phyloP scores from a whole-genome alignment of 148 eudicot genomes.

The Arctostaphylos glauca region DNA sequence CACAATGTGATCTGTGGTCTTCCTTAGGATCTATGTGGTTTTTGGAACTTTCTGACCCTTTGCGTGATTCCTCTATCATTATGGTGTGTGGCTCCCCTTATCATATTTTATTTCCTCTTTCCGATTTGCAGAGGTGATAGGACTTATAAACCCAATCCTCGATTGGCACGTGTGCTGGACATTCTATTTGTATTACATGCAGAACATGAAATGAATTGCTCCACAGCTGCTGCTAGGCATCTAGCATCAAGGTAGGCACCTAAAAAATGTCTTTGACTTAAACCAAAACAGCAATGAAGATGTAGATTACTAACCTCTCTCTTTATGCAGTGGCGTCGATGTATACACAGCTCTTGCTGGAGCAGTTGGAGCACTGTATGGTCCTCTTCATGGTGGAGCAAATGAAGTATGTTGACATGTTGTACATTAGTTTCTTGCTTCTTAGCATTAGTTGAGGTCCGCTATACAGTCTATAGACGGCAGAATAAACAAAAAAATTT shows the following conservation, averaged over 20 bases:
- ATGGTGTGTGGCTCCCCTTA: neutral
- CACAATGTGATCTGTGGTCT: neutral
- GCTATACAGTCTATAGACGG: neutral
- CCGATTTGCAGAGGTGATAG: conserved; percentile 68
- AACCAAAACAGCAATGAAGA: neutral
- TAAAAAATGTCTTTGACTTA: neutral
- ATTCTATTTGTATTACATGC: conserved; percentile 93
- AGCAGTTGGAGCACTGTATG: conserved; percentile 97
- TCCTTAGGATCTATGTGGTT: neutral
- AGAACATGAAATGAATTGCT: conserved; percentile 99
- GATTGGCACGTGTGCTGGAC: conserved; percentile 89
- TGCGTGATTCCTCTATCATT: neutral
- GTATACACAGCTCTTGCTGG: conserved; percentile 99
- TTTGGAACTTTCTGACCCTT: neutral
- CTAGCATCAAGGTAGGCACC: conserved; percentile 82
- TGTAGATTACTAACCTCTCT: conserved; percentile 10
- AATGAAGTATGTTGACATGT: conserved; percentile 67
- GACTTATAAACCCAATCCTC: conserved; percentile 89
- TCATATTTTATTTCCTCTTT: conserved; percentile 4
- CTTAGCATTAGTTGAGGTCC: neutral
- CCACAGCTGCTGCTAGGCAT: conserved; percentile 98
- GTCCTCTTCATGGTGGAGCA: conserved; percentile 99
- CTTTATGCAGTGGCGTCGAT: conserved; percentile 84
- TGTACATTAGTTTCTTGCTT: neutral
- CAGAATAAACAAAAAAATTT: neutral